phyloP scores from a whole-genome alignment of 176 grass and related monocot genomes.

The Cenchrus americanus region DNA sequence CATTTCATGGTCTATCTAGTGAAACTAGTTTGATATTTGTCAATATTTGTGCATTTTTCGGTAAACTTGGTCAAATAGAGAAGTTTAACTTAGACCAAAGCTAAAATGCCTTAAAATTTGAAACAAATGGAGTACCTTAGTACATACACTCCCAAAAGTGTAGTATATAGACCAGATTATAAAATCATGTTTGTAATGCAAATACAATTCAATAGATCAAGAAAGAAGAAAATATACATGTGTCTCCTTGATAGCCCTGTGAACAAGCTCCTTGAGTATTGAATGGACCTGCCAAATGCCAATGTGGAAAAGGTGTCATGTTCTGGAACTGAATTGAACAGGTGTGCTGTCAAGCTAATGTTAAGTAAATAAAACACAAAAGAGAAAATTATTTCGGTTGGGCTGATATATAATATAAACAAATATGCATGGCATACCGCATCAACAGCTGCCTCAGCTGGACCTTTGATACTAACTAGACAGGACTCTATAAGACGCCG shows the following conservation, averaged over 20 bases:
- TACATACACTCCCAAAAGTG: background rate
- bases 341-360: background rate
- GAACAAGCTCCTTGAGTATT: conserved; percentile 90
- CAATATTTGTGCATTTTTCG: no score
- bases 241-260: conserved; percentile 89
- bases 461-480: conserved; percentile 82
- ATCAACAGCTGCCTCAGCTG: conserved; percentile 88
- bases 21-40: no score
- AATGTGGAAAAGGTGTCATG: conserved; percentile 4
- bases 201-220: background rate
- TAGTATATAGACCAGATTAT: background rate
- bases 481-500: conserved; percentile 94
- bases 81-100: no score
- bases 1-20: no score
- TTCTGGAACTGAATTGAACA: conserved; percentile 22
- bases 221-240: conserved; percentile 48
- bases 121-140: background rate
- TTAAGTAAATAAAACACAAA: conserved; percentile 1
- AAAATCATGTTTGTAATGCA: conserved; percentile 5
- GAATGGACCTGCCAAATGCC: conserved; percentile 70
- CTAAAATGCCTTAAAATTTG: no score
- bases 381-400: background rate
- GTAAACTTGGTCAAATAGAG: no score
- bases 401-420: background rate
- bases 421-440: conserved; percentile 56